Conservation (phyloP, 73 alveolate genomes). For the Paramecium octaurelia region DNA sequence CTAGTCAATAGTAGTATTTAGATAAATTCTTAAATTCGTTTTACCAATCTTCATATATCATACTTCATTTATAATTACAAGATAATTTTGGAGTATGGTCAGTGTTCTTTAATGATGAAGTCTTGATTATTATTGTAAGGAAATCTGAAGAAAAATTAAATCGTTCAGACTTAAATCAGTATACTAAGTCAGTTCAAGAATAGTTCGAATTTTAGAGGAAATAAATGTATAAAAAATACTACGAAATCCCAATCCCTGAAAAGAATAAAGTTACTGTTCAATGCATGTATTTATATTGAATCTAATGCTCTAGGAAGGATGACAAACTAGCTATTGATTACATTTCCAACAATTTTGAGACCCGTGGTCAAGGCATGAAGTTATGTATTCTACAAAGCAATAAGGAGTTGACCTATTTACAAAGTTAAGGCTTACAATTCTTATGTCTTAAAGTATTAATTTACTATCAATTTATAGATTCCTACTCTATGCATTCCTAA, state of each 20-base stretch:
- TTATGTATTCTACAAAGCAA: neutral
- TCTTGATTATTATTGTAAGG: neutral
- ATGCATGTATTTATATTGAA: neutral
- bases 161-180: neutral
- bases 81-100: neutral
- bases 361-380: neutral
- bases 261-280: neutral
- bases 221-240: neutral
- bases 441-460: neutral
- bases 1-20: neutral
- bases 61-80: neutral
- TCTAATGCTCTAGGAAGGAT: neutral
- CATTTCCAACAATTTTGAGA: neutral
- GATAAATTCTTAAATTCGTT: neutral
- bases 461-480: neutral
- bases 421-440: neutral
- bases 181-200: neutral
- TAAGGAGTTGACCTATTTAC: neutral
- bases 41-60: neutral
- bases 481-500: neutral
- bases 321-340: neutral
- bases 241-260: neutral
- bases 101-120: neutral
- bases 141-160: neutral
- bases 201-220: neutral